Evolutionary conservation across 2,329 filamentous ascomycete species (phyloP).

Genomic region (Malbranchea zuffiana): DNA sequence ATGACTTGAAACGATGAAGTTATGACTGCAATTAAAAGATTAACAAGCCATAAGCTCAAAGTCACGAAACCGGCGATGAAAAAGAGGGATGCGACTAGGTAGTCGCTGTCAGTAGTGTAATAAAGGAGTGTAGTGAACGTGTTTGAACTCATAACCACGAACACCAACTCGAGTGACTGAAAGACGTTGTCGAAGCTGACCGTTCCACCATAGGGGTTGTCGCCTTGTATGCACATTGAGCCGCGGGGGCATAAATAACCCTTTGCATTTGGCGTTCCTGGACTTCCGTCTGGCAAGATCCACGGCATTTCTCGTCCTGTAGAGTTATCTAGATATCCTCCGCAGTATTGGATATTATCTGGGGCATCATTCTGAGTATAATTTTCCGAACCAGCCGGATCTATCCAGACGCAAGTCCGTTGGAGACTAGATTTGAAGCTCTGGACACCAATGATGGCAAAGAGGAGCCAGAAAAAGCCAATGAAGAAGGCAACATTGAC

Average conservation of each 20-base stretch:
- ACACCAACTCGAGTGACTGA: constrained; percentile 85
- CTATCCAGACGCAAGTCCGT: constrained; percentile 68
- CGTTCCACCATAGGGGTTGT: constrained; percentile 71
- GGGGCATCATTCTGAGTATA: constrained; percentile 40
- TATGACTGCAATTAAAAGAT: constrained; percentile 89
- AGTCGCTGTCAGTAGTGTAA: constrained; percentile 83
- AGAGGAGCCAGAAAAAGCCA: constrained; percentile 93
- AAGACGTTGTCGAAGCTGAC: constrained; percentile 92
- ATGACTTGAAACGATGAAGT: constrained; percentile 98
- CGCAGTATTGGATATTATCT: constrained; percentile 67
- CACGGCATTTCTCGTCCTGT: constrained; percentile 55
- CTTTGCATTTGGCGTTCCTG: constrained; percentile 50
- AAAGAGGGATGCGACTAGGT: constrained; percentile 71
- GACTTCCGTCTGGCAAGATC: constrained; percentile 46
- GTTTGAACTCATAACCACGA: constrained; percentile 97
- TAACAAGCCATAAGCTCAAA: constrained; percentile 91
- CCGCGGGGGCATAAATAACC: constrained; percentile 79
- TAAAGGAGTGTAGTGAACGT: constrained; percentile 95
- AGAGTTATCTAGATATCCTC: constrained; percentile 59
- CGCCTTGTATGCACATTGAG: constrained; percentile 69
- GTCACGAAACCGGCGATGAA: constrained; percentile 67
- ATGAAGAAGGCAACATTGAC: constrained; percentile 91
- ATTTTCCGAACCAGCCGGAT: constrained; percentile 40
- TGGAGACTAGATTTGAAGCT: constrained; percentile 80
- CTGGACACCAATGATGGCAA: constrained; percentile 92